phyloP scores from a whole-genome alignment of 2,329 filamentous ascomycete genomes.

The Pseudocercospora eumusae region DNA sequence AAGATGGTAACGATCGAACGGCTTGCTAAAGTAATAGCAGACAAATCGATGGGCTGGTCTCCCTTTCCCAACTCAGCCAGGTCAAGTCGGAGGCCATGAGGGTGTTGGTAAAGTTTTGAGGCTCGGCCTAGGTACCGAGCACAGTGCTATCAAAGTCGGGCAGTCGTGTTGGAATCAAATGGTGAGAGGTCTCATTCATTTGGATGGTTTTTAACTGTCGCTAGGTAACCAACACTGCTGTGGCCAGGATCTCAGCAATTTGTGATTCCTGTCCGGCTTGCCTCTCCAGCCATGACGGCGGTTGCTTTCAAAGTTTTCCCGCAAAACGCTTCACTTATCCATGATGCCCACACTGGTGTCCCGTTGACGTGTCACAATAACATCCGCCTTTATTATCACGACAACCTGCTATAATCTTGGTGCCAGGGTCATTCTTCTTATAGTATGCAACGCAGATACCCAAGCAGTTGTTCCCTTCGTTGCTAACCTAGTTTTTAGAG shows the following conservation, averaged over 20 bases:
- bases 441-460: too few relatives aligned
- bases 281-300: constrained; percentile 56
- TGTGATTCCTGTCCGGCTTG: constrained; percentile 59
- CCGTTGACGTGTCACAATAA: too few relatives aligned
- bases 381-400: too few relatives aligned
- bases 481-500: too few relatives aligned
- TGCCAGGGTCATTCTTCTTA: too few relatives aligned
- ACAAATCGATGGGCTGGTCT: constrained; percentile 53
- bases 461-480: too few relatives aligned
- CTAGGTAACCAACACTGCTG: neutral
- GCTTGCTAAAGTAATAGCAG: constrained; percentile 18
- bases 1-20: neutral
- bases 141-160: constrained; percentile 63
- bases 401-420: too few relatives aligned
- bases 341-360: too few relatives aligned
- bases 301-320: too few relatives aligned
- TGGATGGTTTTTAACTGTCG: neutral
- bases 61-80: constrained; percentile 59
- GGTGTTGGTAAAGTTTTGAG: constrained; percentile 66
- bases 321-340: too few relatives aligned
- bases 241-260: constrained; percentile 49
- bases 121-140: constrained; percentile 62
- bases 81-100: constrained; percentile 70
- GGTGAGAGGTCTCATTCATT: constrained; percentile 39
- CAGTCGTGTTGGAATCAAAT: constrained; percentile 70